Percentiles rank a stretch among this genome's conserved stretches.
Evolutionary conservation across 2,329 filamentous ascomycete genomes (phyloP).

Genomic region (Stachybotrys chlorohalonatus): DNA sequence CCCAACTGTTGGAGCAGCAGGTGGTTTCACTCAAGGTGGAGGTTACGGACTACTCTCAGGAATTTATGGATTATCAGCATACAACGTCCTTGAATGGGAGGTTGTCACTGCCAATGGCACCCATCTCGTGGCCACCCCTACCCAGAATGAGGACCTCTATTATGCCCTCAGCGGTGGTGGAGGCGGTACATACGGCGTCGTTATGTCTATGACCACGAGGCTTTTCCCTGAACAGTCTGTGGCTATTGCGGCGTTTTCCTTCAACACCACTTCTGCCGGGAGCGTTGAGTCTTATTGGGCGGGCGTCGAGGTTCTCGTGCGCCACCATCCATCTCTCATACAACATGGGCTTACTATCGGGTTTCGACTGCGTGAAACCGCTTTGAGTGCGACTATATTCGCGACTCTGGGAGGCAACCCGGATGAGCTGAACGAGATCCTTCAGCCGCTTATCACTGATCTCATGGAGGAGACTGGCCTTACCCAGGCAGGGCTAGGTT

Average conservation of each 20-base stretch:
- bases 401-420: background rate
- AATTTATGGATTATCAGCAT: conserved; percentile 35
- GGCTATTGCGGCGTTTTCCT: background rate
- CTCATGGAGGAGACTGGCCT: background rate
- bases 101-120: conserved; percentile 34
- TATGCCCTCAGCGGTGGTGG: background rate
- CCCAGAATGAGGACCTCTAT: conserved; percentile 34
- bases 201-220: background rate
- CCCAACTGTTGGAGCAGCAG: conserved; percentile 29
- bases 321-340: background rate
- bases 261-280: background rate
- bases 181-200: background rate
- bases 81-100: conserved; percentile 36
- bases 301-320: background rate
- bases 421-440: background rate
- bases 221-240: conserved; percentile 14
- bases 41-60: conserved; percentile 34
- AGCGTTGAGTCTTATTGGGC: background rate
- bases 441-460: background rate
- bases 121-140: conserved; percentile 29
- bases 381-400: background rate
- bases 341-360: background rate
- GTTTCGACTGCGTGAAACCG: background rate
- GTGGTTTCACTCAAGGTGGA: conserved; percentile 38
- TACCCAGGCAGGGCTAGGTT: background rate